A percentile compares a stretch with the other conserved stretches of the same genome.
These are phyloP conservation scores for Golubevia pallescens DNA, from an alignment of 1,284 basidiomycete species.

Conservation along the genomic window DNA sequence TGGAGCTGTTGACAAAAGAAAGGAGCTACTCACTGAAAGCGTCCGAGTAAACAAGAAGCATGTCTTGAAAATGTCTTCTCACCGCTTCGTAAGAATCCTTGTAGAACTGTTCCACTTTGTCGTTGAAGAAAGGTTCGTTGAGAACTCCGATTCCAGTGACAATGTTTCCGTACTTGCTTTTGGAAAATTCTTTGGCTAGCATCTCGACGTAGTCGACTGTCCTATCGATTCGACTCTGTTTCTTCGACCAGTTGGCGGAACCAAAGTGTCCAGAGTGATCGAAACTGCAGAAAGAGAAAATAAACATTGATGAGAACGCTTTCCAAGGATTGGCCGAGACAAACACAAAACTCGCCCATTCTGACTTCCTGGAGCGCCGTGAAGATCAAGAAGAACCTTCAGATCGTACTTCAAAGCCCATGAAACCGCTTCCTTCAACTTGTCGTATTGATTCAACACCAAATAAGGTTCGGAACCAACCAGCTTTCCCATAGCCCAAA, in stretches of 20 bases:
- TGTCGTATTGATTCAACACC: slow-evolving; percentile 45
- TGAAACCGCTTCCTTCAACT: slow-evolving; percentile 41
- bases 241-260: slow-evolving; percentile 34
- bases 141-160: background rate
- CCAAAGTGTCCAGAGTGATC: slow-evolving; percentile 31
- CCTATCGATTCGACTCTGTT: slow-evolving; percentile 27
- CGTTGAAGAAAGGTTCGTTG: background rate
- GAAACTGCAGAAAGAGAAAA: background rate
- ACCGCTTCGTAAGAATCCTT: background rate
- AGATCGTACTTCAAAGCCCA: slow-evolving; percentile 50
- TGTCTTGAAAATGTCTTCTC: background rate
- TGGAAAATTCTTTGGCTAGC: slow-evolving; percentile 15
- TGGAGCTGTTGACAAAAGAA: too few relatives aligned
- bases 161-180: background rate
- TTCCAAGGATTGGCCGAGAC: background rate
- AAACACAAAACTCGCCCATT: slow-evolving; percentile 19
- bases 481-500: slow-evolving; percentile 55
- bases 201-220: slow-evolving; percentile 39
- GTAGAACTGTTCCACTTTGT: background rate
- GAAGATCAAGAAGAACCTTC: slow-evolving; percentile 55
- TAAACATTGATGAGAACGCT: background rate
- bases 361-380: slow-evolving; percentile 50
- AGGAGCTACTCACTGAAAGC: background rate
- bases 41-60: background rate
- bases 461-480: slow-evolving; percentile 33